Evolutionary conservation across 495 filamentous ascomycete species (phyloP).

Genomic region (Aspergillus avenaceus): DNA sequence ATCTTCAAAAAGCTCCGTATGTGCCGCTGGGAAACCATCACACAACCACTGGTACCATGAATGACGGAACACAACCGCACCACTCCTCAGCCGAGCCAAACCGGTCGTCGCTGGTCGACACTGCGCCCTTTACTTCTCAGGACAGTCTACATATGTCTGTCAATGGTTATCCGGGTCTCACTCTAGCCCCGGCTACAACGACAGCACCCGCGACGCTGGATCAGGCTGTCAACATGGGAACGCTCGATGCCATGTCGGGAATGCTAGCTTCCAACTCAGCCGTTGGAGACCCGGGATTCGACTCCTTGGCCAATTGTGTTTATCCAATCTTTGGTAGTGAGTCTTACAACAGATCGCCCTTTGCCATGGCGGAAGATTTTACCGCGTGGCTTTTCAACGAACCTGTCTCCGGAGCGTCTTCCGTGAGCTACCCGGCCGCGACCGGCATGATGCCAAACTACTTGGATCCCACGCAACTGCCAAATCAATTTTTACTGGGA

Average conservation of each 20-base stretch:
- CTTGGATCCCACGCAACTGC: conserved; percentile 42
- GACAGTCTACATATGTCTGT: conserved; percentile 16
- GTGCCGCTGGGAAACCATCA: conserved; percentile 2
- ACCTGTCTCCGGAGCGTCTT: conserved; percentile 26
- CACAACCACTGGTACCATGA: conserved; percentile 14
- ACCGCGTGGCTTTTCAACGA: conserved; percentile 88
- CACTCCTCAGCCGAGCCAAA: conserved; percentile 14
- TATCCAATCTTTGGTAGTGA: conserved; percentile 85
- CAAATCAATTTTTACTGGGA: conserved; percentile 39
- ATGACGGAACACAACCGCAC: conserved; percentile 7
- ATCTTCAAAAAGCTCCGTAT: conserved; percentile 10
- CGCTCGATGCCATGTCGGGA: conserved; percentile 30
- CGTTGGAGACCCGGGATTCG: conserved; percentile 45
- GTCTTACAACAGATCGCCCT: conserved; percentile 77
- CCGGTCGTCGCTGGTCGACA: conserved; percentile 10
- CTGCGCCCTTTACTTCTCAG: conserved; percentile 22
- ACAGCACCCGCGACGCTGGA: conserved; percentile 14
- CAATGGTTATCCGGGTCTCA: conserved; percentile 29
- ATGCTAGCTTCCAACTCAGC: conserved; percentile 30
- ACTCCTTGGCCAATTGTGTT: conserved; percentile 63
- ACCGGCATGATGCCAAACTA: conserved; percentile 42
- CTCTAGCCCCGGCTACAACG: conserved; percentile 15
- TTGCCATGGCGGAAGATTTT: conserved; percentile 87
- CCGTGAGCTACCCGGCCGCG: conserved; percentile 24
- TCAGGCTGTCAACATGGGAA: conserved; percentile 8